These are phyloP conservation scores for Musa acuminata DNA, from an alignment of 176 grass and related monocot genomes.

Conservation along the genomic window DNA sequence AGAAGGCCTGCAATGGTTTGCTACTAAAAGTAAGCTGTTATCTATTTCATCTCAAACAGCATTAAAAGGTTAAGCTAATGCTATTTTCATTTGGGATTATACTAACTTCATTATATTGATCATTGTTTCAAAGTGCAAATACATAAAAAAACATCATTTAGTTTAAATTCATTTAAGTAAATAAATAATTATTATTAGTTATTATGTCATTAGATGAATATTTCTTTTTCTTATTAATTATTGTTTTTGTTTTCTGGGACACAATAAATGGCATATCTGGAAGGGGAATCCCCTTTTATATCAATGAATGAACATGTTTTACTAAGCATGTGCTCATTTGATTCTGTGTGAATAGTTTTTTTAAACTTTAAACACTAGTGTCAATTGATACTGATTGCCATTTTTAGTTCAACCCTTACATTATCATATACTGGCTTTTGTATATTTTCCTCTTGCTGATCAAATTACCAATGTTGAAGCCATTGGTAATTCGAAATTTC, in stretches of 20 bases:
- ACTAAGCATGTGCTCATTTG: background rate
- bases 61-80: background rate
- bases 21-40: constrained; percentile 54
- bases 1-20: constrained; percentile 91
- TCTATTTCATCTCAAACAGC: background rate
- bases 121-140: background rate
- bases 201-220: no score
- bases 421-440: background rate
- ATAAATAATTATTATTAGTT: no score
- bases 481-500: background rate
- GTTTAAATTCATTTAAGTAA: background rate
- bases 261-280: background rate
- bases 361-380: background rate
- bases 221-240: background rate
- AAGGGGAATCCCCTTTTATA: background rate
- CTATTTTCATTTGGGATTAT: background rate
- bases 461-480: background rate
- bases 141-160: background rate
- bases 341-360: background rate
- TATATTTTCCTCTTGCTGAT: background rate
- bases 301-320: no score
- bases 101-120: background rate
- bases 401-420: background rate
- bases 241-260: background rate
- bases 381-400: no score